Base-by-base conservation (phyloP, 2,329 filamentous ascomycete genomes). In the Amylocarpus encephaloides region DNA sequence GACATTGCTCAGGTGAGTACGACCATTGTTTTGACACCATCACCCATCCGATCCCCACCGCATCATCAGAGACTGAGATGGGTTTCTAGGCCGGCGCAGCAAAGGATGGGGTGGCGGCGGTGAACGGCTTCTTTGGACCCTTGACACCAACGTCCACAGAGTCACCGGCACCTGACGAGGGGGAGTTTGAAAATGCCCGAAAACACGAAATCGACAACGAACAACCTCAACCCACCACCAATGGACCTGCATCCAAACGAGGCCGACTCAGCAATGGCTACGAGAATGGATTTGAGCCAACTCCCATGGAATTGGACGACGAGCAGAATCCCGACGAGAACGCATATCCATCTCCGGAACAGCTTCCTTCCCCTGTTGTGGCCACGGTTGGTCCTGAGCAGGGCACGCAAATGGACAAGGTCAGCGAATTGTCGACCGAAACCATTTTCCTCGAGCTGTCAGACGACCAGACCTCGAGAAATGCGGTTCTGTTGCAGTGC, bases 401-500 rank as follows among this genome's bases (percentile, higher is more conserved):
- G 62, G 80, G 77, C 64, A 83, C 80, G 9, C 81, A 84, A 64
- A 71, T 82, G 44, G 80, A 83, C 49, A 83, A 83, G 62, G 78
- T 82, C 49, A 72, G 77, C 59, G 80, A 84, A 60, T 72, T 85
- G 48, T 72, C 74, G 42, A 69, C 74, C 26, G 73, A 77, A 56
- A 83, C 80, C n/a, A 77, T 74, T 29, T 84, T 81, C 64, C 72
- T 85, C 53, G 77, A 76, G 56, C 71, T 83, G 57, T 63, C 68
- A 39, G 64, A 66, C 33, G 61, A 66, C 51, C 62, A 63, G 55
- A 61, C 66, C 56, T 67, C 63, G 58, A 78, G 75, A 62, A 72
- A 73, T 68, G 78, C 80, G 65, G 75, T 82, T 62, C 70, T 84
- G 68, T 74, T 84, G 71, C 79, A 83, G 68, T 83, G 80, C 75